Percentiles rank a stretch among this genome's conserved stretches.
phyloP scores from a whole-genome alignment of 352 stramenopile species.

The Phytophthora citrophthora region DNA sequence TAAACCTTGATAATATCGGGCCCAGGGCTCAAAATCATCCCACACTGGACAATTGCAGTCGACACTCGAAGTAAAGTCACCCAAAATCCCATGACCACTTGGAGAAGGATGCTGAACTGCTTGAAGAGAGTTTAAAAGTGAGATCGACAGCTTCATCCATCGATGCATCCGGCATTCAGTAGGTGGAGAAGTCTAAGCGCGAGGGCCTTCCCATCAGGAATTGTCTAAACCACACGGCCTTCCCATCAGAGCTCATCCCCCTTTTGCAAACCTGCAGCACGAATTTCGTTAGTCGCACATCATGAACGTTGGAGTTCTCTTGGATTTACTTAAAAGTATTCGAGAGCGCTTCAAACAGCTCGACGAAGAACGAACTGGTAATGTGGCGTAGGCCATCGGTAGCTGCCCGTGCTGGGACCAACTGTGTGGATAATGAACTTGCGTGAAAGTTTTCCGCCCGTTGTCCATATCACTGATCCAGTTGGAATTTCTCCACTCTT shows the following conservation, averaged over 20 bases:
- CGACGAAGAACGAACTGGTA: slow-evolving; percentile 16
- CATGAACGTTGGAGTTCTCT: too few species aligned
- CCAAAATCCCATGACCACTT: slow-evolving; percentile 1
- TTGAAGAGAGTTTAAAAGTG: too few species aligned
- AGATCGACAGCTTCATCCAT: too few species aligned
- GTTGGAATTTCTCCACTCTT: slow-evolving; percentile 29
- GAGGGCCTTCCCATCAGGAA: too few species aligned
- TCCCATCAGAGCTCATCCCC: too few species aligned
- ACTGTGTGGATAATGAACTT: slow-evolving; percentile 52
- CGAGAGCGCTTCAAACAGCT: slow-evolving; percentile 21
- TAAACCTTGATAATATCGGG: slow-evolving; percentile 24
- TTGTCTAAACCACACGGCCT: too few species aligned
- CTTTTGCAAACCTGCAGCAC: too few species aligned
- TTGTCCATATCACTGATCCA: slow-evolving; percentile 43
- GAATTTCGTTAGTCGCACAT: too few species aligned
- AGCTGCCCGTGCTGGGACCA: slow-evolving; percentile 26
- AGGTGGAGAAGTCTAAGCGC: too few species aligned
- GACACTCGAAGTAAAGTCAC: slow-evolving; percentile 19
- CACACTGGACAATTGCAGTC: slow-evolving; percentile 22
- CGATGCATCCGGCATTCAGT: too few species aligned
- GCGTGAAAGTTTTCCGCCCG: slow-evolving; percentile 32
- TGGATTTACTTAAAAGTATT: too few species aligned
- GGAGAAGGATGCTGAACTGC: neutral
- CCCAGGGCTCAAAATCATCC: slow-evolving; percentile 21
- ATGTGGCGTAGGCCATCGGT: slow-evolving; percentile 4